Evolutionary conservation across 352 stramenopile species (phyloP), one percentile per base, ranked within the genome.

Genomic region (Globisporangium takayamanum): DNA sequence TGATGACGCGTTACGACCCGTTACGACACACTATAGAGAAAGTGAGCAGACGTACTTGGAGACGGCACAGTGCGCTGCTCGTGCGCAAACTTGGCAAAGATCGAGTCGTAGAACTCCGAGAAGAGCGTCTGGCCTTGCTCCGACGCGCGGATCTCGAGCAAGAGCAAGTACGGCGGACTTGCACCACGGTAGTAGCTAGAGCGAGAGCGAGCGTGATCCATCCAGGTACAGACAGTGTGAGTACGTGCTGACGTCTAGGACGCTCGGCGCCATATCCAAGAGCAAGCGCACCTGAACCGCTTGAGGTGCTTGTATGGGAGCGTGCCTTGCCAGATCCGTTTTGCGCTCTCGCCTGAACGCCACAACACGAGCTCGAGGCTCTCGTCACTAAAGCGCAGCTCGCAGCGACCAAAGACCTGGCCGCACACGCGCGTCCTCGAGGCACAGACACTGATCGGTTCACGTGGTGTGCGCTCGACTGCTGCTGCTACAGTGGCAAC

Each of bases 31-130:
- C 20, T 3, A 55, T 41, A 37, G 6, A 12, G 14, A 3, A 41
- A 4, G 15, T 3, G 28, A 16, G 44, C 18, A 37, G 45, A 71
- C 70, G 36, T 68, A 89, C 79, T 69, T n/a, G 57, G 55, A n/a
- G n/a, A 48, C 37, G 59, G 20, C 20, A 55, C 60, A 46, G 70
- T n/a, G 12, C 30, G 46, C 47, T 66, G 53, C 49, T 70, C 57
- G 45, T 80, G 57, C 12, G 73, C 73, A 11, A 68, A 62, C 49
- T 70, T 66, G 4, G 76, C 78, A 49, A 74, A 84, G 18, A 88
- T 73, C 6, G 69, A 61, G 60, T 90, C 80, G 52, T 77, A 90
- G 52, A 88, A 86, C 28, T 65, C 55, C 0, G 68, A 64, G 57
- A 90, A 83, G 0, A 65, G 48, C 7, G 68, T 74, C 10, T 67